Conservation (phyloP, 2,329 filamentous ascomycete species). For the Lasiodiplodia sp. region DNA sequence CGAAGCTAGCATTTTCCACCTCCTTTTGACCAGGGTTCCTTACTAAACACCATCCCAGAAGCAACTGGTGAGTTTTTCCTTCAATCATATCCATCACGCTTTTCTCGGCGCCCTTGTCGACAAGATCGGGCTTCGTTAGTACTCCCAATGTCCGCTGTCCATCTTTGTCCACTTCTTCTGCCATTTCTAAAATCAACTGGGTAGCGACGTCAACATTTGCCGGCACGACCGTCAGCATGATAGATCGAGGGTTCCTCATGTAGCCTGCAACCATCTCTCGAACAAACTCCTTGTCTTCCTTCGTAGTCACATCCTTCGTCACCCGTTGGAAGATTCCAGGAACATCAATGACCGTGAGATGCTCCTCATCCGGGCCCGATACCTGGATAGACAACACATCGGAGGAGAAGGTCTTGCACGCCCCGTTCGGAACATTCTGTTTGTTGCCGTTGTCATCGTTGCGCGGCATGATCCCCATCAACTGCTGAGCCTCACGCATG, state of each 20-base stretch:
- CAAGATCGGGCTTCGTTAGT: slow-evolving; percentile 48
- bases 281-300: slow-evolving; percentile 44
- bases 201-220: slow-evolving; percentile 52
- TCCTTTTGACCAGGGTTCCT: slow-evolving; percentile 52
- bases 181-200: slow-evolving; percentile 55
- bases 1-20: slow-evolving; percentile 30
- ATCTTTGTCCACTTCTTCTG: slow-evolving; percentile 43
- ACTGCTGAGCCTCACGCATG: slow-evolving; percentile 31
- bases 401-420: slow-evolving; percentile 42
- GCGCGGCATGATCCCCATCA: slow-evolving; percentile 46
- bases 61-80: slow-evolving; percentile 50
- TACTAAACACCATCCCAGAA: slow-evolving; percentile 63
- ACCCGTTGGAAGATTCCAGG: slow-evolving; percentile 49
- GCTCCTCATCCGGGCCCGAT: slow-evolving; percentile 36
- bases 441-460: slow-evolving; percentile 50
- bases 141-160: slow-evolving; percentile 46
- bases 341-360: slow-evolving; percentile 44
- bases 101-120: slow-evolving; percentile 40
- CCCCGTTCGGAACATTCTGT: slow-evolving; percentile 32
- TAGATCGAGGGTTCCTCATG: slow-evolving; percentile 52
- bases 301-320: slow-evolving; percentile 41
- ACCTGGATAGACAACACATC: slow-evolving; percentile 40
- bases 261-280: slow-evolving; percentile 56
- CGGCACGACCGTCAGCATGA: slow-evolving; percentile 41
- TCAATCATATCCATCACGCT: slow-evolving; percentile 49